Percentiles rank a stretch among this genome's conserved stretches.
Conservation (phyloP, 352 stramenopile species). For the Phytophthora crassamura region DNA sequence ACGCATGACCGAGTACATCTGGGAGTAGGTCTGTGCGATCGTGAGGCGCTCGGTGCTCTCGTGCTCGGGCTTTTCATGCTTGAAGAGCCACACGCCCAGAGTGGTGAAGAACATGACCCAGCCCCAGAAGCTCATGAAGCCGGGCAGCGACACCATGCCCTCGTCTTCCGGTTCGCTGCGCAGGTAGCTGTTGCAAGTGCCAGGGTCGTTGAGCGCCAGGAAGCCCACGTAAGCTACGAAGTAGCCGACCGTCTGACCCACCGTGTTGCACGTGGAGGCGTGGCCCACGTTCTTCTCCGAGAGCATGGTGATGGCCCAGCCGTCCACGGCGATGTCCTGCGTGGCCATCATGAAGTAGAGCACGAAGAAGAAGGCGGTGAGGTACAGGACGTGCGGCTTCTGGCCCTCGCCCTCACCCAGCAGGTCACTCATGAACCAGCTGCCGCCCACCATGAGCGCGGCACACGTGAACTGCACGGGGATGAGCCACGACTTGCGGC, state of each 20-base stretch:
- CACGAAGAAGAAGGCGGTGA: conserved; percentile 97
- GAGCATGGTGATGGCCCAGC: conserved; percentile 99
- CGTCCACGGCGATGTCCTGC: conserved; percentile 99
- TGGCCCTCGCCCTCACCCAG: conserved; percentile 83
- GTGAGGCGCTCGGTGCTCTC: conserved; percentile 71
- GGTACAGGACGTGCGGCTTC: conserved; percentile 91
- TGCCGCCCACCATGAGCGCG: conserved; percentile 94
- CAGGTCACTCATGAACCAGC: conserved; percentile 84
- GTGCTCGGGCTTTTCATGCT: conserved; percentile 81
- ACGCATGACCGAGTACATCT: conserved; percentile 87
- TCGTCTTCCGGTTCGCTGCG: conserved; percentile 62
- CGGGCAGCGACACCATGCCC: conserved; percentile 86
- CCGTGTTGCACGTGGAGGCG: conserved; percentile 96
- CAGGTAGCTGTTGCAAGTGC: conserved; percentile 92
- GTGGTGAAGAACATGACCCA: conserved; percentile 94
- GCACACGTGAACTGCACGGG: conserved; percentile 97
- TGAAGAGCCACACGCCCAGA: conserved; percentile 92
- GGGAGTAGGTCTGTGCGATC: conserved; percentile 90
- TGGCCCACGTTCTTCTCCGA: conserved; percentile 96
- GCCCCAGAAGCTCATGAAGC: conserved; percentile 95
- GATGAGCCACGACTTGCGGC: conserved; percentile 97
- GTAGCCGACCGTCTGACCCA: conserved; percentile 97
- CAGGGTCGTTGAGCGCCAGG: conserved; percentile 96
- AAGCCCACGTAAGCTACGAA: conserved; percentile 99
- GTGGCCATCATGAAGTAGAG: conserved; percentile 99